phyloP scores from a whole-genome alignment of 2,329 filamentous ascomycete genomes.

The Beauveria australis region DNA sequence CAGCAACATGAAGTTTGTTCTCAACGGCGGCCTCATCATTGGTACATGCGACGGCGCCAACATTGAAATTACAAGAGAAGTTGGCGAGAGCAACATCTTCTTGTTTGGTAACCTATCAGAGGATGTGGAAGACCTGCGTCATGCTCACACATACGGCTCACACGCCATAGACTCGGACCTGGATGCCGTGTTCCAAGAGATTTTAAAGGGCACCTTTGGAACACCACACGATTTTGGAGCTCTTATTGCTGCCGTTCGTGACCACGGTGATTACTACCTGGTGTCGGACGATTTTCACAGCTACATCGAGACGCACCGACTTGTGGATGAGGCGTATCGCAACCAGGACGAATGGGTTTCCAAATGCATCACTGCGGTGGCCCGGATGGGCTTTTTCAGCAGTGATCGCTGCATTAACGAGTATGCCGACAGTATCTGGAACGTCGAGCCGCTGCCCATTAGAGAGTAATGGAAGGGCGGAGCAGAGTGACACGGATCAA shows the following conservation, averaged over 20 bases:
- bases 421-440: constrained; percentile 97
- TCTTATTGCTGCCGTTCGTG: constrained; percentile 73
- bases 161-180: constrained; percentile 73
- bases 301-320: constrained; percentile 81
- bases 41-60: constrained; percentile 97
- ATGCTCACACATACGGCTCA: constrained; percentile 75
- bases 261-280: constrained; percentile 95
- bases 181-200: constrained; percentile 72
- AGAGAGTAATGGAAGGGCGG: constrained; percentile 23
- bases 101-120: constrained; percentile 93
- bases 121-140: constrained; percentile 91
- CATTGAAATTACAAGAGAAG: constrained; percentile 95
- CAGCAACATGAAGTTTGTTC: constrained; percentile 99
- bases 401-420: constrained; percentile 93
- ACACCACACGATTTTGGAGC: constrained; percentile 70
- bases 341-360: constrained; percentile 89
- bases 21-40: constrained; percentile 95
- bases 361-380: constrained; percentile 81
- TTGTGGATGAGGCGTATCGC: constrained; percentile 87
- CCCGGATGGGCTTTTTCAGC: constrained; percentile 95
- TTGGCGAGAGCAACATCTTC: constrained; percentile 96
- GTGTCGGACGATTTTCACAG: constrained; percentile 96
- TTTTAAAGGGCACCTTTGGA: constrained; percentile 75
- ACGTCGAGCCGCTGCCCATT: constrained; percentile 68
- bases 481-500: background rate